Conservation (phyloP, 2,329 filamentous ascomycete species). For the Hypoxylon sp. region DNA sequence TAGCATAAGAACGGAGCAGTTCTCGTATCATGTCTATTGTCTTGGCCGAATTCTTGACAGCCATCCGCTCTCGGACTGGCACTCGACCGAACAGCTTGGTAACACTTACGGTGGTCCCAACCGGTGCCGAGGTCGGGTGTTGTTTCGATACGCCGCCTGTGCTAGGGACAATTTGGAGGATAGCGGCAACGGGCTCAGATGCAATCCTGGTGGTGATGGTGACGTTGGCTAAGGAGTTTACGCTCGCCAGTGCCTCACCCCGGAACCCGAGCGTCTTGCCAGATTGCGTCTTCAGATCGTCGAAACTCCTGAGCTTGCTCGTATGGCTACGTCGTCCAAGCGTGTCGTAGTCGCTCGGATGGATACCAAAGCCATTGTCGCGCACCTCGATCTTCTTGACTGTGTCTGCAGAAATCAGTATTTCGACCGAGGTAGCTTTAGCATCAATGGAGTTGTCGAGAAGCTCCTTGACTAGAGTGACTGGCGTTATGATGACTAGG, state of each 20-base stretch:
- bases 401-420: slow-evolving; percentile 70
- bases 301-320: slow-evolving; percentile 73
- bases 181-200: slow-evolving; percentile 65
- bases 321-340: slow-evolving; percentile 75
- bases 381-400: slow-evolving; percentile 74
- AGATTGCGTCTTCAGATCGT: slow-evolving; percentile 65
- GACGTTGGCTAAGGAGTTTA: slow-evolving; percentile 66
- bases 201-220: slow-evolving; percentile 69
- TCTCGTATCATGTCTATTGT: slow-evolving; percentile 64
- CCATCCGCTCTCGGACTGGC: slow-evolving; percentile 69
- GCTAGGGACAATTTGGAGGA: slow-evolving; percentile 53
- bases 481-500: slow-evolving; percentile 65
- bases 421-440: slow-evolving; percentile 69
- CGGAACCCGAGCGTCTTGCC: slow-evolving; percentile 75
- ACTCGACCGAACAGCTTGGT: slow-evolving; percentile 65
- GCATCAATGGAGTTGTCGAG: slow-evolving; percentile 81
- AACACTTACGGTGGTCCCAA: slow-evolving; percentile 74
- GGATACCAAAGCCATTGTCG: slow-evolving; percentile 78
- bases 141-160: slow-evolving; percentile 52
- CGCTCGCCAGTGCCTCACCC: slow-evolving; percentile 75
- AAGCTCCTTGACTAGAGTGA: slow-evolving; percentile 75
- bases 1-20: slow-evolving; percentile 68
- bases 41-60: slow-evolving; percentile 65
- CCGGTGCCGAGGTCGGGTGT: slow-evolving; percentile 57
- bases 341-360: slow-evolving; percentile 64